Evolutionary conservation across 2,329 filamentous ascomycete species (phyloP).

Genomic region (Colletotrichum spaethianum): DNA sequence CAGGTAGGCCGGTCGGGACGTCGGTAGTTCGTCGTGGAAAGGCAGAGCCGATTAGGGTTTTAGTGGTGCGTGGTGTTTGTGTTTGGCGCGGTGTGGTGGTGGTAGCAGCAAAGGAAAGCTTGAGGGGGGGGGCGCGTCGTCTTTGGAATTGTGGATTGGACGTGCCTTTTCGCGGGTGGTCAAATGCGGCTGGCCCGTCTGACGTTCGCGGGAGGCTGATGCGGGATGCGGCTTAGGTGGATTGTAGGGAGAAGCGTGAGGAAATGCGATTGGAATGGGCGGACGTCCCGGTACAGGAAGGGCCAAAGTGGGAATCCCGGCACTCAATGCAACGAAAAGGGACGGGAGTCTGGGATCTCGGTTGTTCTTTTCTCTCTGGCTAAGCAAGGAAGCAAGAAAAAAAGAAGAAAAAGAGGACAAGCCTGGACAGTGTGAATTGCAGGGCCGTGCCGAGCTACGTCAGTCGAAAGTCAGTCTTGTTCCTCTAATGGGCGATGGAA

Average conservation of each 20-base stretch:
- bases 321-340: slow-evolving; percentile 4
- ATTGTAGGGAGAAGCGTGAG: neutral
- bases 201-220: slow-evolving; percentile 31
- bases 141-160: slow-evolving; percentile 14
- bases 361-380: neutral
- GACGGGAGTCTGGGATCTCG: neutral
- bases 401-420: neutral
- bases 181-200: slow-evolving; percentile 33
- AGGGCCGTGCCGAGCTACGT: slow-evolving; percentile 27
- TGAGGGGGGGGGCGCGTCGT: slow-evolving; percentile 21
- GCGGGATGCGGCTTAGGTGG: slow-evolving; percentile 14
- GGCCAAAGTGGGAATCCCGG: neutral
- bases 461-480: slow-evolving; percentile 30
- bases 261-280: slow-evolving; percentile 2
- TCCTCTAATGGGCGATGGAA: slow-evolving; percentile 32
- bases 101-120: slow-evolving; percentile 24
- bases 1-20: slow-evolving; percentile 10
- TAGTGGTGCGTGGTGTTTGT: neutral
- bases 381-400: neutral
- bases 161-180: slow-evolving; percentile 8
- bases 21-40: slow-evolving; percentile 21
- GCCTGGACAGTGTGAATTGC: neutral
- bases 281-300: slow-evolving; percentile 4
- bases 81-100: slow-evolving; percentile 2
- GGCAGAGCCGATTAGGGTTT: slow-evolving; percentile 18